Percentiles rank a stretch among this genome's conserved stretches.
Evolutionary conservation across 2,329 filamentous ascomycete species (phyloP).

Genomic region (Cladophialophora immunda): DNA sequence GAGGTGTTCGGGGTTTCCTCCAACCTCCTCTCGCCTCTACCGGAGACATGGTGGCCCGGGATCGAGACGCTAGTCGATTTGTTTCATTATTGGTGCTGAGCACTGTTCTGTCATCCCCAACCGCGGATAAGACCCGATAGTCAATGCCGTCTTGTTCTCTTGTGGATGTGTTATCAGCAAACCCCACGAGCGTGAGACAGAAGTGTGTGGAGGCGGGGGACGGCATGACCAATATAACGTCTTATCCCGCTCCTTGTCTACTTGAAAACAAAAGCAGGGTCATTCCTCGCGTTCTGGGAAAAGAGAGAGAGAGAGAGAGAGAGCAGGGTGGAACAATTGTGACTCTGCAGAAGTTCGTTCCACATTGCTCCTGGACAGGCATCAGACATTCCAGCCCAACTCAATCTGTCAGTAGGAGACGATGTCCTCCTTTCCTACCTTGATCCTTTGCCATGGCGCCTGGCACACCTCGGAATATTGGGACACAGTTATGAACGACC

Average conservation of each 20-base stretch:
- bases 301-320: no score
- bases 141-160: not conserved
- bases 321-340: not conserved
- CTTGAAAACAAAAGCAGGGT: not conserved
- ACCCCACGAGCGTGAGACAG: not conserved
- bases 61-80: not conserved
- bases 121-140: not conserved
- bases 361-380: not conserved
- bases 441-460: slow-evolving; percentile 31
- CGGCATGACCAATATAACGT: not conserved
- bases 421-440: slow-evolving; percentile 14
- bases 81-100: not conserved
- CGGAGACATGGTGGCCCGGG: not conserved
- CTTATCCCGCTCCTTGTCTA: not conserved
- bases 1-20: not conserved
- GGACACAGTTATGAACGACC: slow-evolving; percentile 8
- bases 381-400: not conserved
- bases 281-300: not conserved
- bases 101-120: not conserved
- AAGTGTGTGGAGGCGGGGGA: not conserved
- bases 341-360: not conserved
- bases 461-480: slow-evolving; percentile 31
- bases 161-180: not conserved
- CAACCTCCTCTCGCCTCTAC: not conserved
- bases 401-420: not conserved